Evolutionary conservation across 371 early-diverging fungal genomes (phyloP), one percentile per base, ranked within the genome.

Genomic region (Chytridium lagenaria): DNA sequence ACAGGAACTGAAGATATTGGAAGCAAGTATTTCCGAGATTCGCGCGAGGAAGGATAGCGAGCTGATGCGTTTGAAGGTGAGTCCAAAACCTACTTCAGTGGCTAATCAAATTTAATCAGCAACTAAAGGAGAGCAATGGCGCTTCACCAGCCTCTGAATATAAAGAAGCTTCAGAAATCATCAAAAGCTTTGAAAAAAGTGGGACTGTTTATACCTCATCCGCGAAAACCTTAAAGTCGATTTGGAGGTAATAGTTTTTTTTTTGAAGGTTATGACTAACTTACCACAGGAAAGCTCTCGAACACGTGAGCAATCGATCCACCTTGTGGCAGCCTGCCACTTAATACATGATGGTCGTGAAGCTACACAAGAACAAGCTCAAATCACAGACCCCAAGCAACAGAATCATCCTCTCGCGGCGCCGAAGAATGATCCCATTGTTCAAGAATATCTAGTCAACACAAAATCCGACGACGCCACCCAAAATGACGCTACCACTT

Each of bases 181-280:
- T 77, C 28, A n/a, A 26, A 3, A 70, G 77, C 50, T 77, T 77
- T 50, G 59, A 68, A 26, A 52, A 51, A 26, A 31, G 65, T 3
- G 28, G 31, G 37, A 70, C 23, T 33, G 23, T 1, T 73, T 65
- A 23, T 34, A 39, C 16, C 34, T 39, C 16, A 70, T 73, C 64
- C 68, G 69, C 1, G 63, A 59, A 1, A 26, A 23, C 23, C 22
- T 49, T 22, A 26, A 59, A 22, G 33, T 31, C 3, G 74, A 73
- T 23, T 38, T 73, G 34, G 30, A 71, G 36, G 70, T 61, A 38
- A n/a, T 59, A 31, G 1, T 52, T 50, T 52, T 33, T 16, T 22
- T n/a, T 15, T 52, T 52, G n/a, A 52, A 44, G 12, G 26, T 67
- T 19, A 16, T 44, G 3, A 7, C 49, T 44, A 5, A 22, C n/a